These are phyloP conservation scores for Pythium pectinolyticum DNA, from an alignment of 352 stramenopile species.

Conservation along the genomic window DNA sequence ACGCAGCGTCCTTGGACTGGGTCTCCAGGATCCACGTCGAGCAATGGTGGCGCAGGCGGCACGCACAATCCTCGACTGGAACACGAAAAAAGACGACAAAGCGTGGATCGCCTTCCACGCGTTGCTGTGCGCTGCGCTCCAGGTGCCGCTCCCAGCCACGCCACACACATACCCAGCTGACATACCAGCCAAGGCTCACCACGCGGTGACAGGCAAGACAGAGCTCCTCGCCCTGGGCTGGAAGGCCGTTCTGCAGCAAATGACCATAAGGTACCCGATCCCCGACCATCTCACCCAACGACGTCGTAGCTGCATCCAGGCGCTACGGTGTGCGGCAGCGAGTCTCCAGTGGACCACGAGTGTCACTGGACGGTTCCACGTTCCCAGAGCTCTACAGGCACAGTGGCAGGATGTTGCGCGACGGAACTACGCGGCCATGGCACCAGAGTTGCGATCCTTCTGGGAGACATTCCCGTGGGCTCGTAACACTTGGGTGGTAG, in stretches of 20 bases:
- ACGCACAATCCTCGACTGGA: not conserved
- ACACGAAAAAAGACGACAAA: not conserved
- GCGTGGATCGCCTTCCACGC: slow-evolving; percentile 1
- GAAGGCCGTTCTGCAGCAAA: not conserved
- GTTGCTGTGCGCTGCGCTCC: not conserved
- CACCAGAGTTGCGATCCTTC: not conserved
- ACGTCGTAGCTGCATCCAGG: not conserved
- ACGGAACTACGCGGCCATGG: not conserved
- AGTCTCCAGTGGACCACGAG: not conserved
- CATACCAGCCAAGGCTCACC: too few species aligned
- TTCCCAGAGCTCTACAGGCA: not conserved
- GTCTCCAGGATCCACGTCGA: not conserved
- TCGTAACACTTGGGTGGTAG: not conserved
- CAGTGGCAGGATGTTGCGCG: not conserved
- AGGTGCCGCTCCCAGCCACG: not conserved
- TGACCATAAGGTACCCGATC: not conserved
- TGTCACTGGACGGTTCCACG: not conserved
- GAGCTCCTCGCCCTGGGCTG: not conserved
- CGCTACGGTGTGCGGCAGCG: not conserved
- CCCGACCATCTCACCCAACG: not conserved
- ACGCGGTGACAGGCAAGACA: not conserved
- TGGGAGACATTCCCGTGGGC: not conserved
- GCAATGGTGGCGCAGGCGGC: not conserved
- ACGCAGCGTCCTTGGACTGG: not conserved
- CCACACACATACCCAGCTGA: not conserved